Evolutionary conservation across 176 grass and related monocot species (phyloP).

Genomic region (Aegilops speltoides): DNA sequence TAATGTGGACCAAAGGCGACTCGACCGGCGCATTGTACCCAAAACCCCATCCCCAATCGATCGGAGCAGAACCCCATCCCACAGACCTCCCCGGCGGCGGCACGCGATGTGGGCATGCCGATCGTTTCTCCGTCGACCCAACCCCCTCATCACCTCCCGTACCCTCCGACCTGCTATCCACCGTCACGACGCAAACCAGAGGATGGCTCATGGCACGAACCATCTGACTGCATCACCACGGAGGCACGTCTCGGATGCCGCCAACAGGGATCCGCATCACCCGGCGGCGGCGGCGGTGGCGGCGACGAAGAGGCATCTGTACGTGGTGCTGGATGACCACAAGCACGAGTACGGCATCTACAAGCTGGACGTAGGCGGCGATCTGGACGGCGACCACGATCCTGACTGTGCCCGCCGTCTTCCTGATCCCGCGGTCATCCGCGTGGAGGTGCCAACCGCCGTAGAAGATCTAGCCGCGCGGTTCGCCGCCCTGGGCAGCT

Average conservation of each 20-base stretch:
- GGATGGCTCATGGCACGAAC: no score
- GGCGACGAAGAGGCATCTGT: neutral
- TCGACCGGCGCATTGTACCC: neutral
- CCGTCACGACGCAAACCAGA: neutral
- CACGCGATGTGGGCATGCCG: neutral
- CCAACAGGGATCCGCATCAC: neutral
- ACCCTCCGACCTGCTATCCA: neutral
- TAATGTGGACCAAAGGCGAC: neutral
- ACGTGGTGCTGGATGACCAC: constrained; percentile 2
- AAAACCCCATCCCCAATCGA: no score
- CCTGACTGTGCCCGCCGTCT: neutral
- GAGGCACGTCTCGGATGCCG: neutral
- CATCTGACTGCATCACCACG: neutral
- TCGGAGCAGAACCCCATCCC: neutral
- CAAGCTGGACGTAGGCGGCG: neutral
- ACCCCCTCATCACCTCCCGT: neutral
- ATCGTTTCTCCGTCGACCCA: neutral
- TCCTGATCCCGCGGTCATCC: neutral
- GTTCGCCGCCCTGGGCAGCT: neutral
- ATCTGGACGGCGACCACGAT: neutral
- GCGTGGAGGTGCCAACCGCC: neutral
- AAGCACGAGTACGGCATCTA: neutral
- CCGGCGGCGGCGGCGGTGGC: neutral
- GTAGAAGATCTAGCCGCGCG: neutral
- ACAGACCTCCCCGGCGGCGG: neutral